These are phyloP conservation scores for Nicotiana tomentosiformis DNA, from an alignment of 257 asterid species.

Conservation along the genomic window DNA sequence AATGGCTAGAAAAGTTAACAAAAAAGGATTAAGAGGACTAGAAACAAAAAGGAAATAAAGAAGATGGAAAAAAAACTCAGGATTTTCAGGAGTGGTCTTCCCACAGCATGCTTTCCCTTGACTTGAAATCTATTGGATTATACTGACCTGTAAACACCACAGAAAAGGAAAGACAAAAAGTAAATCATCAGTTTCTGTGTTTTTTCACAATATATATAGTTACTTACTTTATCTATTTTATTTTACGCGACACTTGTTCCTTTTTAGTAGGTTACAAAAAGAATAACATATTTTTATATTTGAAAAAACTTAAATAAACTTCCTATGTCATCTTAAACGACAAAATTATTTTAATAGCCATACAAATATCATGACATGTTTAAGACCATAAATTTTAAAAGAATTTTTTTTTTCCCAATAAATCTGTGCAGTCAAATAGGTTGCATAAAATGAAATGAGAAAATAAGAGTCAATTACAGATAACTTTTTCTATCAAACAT, in stretches of 20 bases:
- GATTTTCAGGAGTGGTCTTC: conserved; percentile 34
- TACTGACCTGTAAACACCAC: conserved; percentile 30
- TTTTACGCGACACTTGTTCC: no score
- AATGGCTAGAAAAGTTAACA: not conserved
- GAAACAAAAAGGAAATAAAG: not conserved
- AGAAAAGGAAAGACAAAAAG: no score
- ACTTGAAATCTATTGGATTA: conserved; percentile 32
- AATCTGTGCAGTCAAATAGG: no score
- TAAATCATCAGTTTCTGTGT: no score
- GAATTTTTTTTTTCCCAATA: no score
- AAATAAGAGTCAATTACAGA: not conserved
- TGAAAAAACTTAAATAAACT: no score
- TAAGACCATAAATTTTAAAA: not conserved
- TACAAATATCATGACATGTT: not conserved
- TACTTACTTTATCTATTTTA: no score
- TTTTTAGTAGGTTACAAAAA: no score
- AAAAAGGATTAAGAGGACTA: not conserved
- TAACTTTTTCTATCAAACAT: not conserved
- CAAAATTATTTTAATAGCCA: not conserved
- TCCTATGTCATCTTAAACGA: not conserved
- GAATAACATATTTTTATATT: no score
- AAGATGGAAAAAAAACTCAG: not conserved
- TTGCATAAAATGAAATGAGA: not conserved
- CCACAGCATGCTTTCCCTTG: conserved; percentile 52
- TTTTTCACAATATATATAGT: no score